A percentile compares a stretch with the other conserved stretches of the same genome.
Conservation (phyloP, 176 grass and related monocot genomes). For the Oryza coarctata region DNA sequence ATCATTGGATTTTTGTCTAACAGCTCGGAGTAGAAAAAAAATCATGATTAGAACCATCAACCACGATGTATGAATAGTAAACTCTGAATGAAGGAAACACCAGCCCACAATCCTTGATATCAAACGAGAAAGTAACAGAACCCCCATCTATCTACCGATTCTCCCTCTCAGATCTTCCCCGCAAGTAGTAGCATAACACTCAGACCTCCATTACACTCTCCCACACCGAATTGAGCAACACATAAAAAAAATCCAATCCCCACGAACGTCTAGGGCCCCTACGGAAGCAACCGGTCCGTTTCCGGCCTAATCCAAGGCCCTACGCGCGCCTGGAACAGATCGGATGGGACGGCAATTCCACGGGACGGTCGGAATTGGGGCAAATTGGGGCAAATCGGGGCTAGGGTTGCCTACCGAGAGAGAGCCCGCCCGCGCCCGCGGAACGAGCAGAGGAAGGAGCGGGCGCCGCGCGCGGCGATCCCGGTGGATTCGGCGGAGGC, state of each 20-base stretch:
- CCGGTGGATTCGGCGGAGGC: not conserved
- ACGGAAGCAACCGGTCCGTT: not conserved
- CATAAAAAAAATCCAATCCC: not conserved
- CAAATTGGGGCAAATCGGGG: not conserved
- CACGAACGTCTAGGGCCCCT: not conserved
- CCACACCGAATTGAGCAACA: not conserved
- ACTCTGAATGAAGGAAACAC: not conserved
- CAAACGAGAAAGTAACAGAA: not conserved
- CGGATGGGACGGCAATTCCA: not conserved
- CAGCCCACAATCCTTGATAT: not conserved
- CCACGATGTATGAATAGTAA: not conserved
- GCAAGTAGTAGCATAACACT: not conserved
- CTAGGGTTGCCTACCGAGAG: slow-evolving; percentile 10
- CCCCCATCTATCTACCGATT: not conserved
- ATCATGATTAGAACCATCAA: not conserved
- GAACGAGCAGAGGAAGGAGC: not conserved
- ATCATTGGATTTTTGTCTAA: not conserved
- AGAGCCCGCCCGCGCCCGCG: not conserved
- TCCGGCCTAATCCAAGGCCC: not conserved
- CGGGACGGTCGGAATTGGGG: not conserved
- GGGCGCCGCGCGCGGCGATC: not conserved
- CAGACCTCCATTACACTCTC: not conserved
- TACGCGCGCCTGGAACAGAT: not conserved
- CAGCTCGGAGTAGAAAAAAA: not conserved
- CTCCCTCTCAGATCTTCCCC: not conserved